These are phyloP conservation scores for Aspergillus sparsus DNA, from an alignment of 495 filamentous ascomycete genomes.

Conservation along the genomic window DNA sequence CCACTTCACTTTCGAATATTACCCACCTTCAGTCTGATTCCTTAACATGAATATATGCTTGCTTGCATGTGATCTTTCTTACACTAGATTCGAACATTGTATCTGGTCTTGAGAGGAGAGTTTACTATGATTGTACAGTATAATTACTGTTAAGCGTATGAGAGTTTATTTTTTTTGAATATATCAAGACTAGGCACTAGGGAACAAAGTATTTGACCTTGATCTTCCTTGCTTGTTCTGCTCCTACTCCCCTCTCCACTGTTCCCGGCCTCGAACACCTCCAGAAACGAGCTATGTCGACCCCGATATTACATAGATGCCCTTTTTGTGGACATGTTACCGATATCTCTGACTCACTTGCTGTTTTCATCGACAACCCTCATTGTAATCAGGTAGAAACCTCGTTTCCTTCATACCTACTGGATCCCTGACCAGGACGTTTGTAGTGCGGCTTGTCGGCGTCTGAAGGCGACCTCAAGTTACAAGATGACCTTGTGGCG, in stretches of 20 bases:
- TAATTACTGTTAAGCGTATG: too few species aligned
- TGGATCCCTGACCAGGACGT: conserved; percentile 22
- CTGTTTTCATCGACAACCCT: conserved; percentile 35
- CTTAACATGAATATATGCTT: background rate
- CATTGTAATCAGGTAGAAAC: conserved; percentile 42
- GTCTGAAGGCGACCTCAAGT: conserved; percentile 48
- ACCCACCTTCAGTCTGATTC: background rate
- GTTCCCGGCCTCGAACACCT: background rate
- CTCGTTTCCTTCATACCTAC: conserved; percentile 5
- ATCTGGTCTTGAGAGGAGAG: background rate
- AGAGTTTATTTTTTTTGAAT: background rate
- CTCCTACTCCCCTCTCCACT: background rate
- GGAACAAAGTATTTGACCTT: background rate
- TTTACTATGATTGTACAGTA: too few species aligned
- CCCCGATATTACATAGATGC: conserved; percentile 40
- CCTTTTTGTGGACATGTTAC: conserved; percentile 40
- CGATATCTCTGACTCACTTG: conserved; percentile 36
- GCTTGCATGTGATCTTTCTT: background rate
- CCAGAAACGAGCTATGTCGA: conserved; percentile 30
- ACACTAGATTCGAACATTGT: background rate
- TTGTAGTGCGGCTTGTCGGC: conserved; percentile 42
- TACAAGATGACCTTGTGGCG: conserved; percentile 66
- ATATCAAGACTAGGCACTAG: too few species aligned
- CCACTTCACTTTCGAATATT: background rate
- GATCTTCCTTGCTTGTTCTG: background rate